Base-by-base conservation (phyloP, 768 basidiomycete genomes). In the Sarcodon aspratus region DNA sequence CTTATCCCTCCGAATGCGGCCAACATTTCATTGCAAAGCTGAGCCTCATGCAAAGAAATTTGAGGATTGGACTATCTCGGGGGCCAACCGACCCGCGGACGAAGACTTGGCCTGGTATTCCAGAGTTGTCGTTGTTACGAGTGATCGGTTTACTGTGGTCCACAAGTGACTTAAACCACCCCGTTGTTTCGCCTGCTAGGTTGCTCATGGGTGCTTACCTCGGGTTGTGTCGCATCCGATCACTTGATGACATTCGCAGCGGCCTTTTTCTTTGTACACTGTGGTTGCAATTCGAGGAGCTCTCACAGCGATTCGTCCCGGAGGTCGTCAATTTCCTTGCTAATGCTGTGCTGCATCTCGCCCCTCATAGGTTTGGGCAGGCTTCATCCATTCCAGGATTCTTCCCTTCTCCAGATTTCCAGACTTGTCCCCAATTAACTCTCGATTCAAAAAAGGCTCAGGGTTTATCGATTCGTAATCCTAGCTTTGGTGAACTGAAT, bases 181-280 rank as follows among this genome's bases (percentile, higher is more conserved):
- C 82, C 0, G 92, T 98, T 43, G 70, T 91, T 15, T 86, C 89
- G 0, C 90, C 93, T 0, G 77, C 93, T 0, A 78, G 91, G 45
- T 66, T 98, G 13, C 75, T 98, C 48, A 87, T 96, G 71, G 90
- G 87, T 1, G 83, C 91, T 43, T 98, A 97, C 61, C 82, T 99
- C 13, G 83, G 83, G 7, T 71, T 99, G 31, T 76, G 80, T 48
- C 81, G 92, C 4, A 75, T 98, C 1, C 76, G 94, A 46, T 78
- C 79, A 9, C 59, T 88, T 12, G 52, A 65, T 13, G 93, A 99
- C 63, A 59, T 97, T 45, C 74, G 85, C 1, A 85, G 85, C 48
- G 96, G 96, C 1, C 66, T 97, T 37, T 96, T 96, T 70, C 67
- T 98, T 17, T 90, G 84, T 61, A 85, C 89, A 1, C 67, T 98